phyloP scores from a whole-genome alignment of 371 early-diverging fungal genomes.

The Mortierella sp. region DNA sequence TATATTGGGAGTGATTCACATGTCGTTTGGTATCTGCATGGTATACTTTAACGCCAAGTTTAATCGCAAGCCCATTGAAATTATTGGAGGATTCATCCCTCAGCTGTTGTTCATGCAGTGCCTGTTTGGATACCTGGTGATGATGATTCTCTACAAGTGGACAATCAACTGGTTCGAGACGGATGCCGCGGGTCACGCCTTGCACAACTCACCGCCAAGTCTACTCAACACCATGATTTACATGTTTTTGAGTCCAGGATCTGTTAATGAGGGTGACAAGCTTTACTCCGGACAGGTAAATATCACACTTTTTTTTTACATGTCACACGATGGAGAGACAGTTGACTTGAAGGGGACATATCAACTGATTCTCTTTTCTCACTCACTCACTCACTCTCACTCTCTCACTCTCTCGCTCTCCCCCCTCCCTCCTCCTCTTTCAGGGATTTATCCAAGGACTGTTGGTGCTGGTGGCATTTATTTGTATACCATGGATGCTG shows the following conservation, averaged over 20 bases:
- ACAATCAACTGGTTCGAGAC: constrained; percentile 86
- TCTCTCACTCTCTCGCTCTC: background rate
- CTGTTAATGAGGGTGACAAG: constrained; percentile 76
- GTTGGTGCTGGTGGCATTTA: constrained; percentile 88
- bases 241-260: constrained; percentile 98
- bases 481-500: constrained; percentile 99
- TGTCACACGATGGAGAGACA: background rate
- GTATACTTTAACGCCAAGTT: constrained; percentile 92
- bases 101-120: constrained; percentile 94
- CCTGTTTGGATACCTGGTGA: constrained; percentile 97
- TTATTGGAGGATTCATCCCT: constrained; percentile 93
- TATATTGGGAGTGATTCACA: constrained; percentile 98
- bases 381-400: background rate
- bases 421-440: background rate
- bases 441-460: constrained; percentile 89
- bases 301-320: constrained; percentile 55
- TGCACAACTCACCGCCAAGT: constrained; percentile 88
- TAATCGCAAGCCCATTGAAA: constrained; percentile 84
- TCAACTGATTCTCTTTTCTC: background rate
- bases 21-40: constrained; percentile 96
- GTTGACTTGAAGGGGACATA: too few relatives aligned
- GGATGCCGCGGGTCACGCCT: constrained; percentile 74
- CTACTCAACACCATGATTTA: constrained; percentile 98
- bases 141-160: constrained; percentile 98
- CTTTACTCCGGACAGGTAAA: constrained; percentile 91